A percentile compares a stretch with the other conserved stretches of the same genome.
phyloP scores from a whole-genome alignment of 441 rosid species.

The Arabidopsis lyrata region DNA sequence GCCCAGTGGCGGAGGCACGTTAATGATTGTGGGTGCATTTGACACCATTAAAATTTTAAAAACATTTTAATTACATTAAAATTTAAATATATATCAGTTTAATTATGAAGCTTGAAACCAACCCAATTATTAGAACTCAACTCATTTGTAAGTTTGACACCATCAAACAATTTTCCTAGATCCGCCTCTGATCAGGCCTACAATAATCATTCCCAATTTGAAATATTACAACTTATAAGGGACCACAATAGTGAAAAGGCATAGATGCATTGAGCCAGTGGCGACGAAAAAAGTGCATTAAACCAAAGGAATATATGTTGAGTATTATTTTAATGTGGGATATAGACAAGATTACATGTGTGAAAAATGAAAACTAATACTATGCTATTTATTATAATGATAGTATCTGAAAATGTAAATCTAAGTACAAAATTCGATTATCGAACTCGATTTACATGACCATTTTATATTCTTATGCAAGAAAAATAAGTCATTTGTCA shows the following conservation, averaged over 20 bases:
- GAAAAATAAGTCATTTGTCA: not conserved
- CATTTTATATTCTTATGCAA: slow-evolving; percentile 12
- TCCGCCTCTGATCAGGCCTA: too few relatives aligned
- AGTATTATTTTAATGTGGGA: not conserved
- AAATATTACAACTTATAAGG: not conserved
- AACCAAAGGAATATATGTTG: not conserved
- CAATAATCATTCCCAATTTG: slow-evolving; percentile 14
- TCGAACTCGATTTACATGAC: not conserved
- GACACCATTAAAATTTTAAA: too few relatives aligned
- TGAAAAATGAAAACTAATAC: not conserved
- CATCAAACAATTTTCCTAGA: too few relatives aligned
- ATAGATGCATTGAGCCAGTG: not conserved
- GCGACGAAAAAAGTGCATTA: slow-evolving; percentile 5
- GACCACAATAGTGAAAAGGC: not conserved
- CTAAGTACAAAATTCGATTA: not conserved
- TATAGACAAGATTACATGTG: not conserved
- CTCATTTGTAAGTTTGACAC: too few relatives aligned
- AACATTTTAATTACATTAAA: too few relatives aligned
- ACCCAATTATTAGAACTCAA: too few relatives aligned
- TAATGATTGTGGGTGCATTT: too few relatives aligned
- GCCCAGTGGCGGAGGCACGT: too few relatives aligned
- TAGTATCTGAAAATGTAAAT: not conserved
- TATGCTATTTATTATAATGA: not conserved
- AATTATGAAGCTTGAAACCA: too few relatives aligned
- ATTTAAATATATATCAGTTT: too few relatives aligned